These are phyloP conservation scores for Pestalotiopsis sp. DNA, from an alignment of 2,329 filamentous ascomycete species.

Conservation along the genomic window DNA sequence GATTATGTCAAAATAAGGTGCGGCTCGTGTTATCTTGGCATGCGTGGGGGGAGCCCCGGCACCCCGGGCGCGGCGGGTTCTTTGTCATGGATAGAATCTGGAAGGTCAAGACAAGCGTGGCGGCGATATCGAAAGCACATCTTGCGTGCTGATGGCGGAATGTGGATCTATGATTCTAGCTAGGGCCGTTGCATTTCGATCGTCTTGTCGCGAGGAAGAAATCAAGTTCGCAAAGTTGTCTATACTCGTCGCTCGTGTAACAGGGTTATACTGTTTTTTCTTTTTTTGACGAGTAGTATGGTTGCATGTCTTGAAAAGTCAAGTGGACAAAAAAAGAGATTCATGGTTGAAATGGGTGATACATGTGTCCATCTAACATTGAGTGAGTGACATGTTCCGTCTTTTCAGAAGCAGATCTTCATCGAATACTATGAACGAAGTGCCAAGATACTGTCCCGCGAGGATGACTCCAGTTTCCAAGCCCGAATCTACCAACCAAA, in stretches of 20 bases:
- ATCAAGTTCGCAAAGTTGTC: neutral
- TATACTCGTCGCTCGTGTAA: neutral
- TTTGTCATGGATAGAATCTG: neutral
- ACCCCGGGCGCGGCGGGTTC: neutral
- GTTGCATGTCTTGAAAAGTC: neutral
- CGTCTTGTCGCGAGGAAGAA: neutral
- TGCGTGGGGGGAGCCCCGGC: neutral
- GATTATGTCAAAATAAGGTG: neutral
- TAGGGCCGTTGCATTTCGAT: neutral
- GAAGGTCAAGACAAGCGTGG: neutral
- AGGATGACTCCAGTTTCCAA: neutral
- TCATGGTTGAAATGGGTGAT: neutral
- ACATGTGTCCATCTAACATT: neutral
- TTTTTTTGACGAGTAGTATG: too few species aligned
- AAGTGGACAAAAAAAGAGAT: neutral
- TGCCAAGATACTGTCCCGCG: neutral
- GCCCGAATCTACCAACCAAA: slow-evolving; percentile 43
- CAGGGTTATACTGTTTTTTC: neutral
- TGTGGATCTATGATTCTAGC: neutral
- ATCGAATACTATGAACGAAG: neutral
- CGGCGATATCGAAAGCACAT: neutral
- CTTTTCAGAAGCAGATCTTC: neutral
- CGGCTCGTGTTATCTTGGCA: neutral
- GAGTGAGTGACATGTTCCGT: neutral
- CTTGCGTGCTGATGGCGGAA: neutral